Percentiles rank a stretch among this genome's conserved stretches.
Evolutionary conservation across 371 early-diverging fungal genomes (phyloP).

Genomic region (Circinella umbellata): DNA sequence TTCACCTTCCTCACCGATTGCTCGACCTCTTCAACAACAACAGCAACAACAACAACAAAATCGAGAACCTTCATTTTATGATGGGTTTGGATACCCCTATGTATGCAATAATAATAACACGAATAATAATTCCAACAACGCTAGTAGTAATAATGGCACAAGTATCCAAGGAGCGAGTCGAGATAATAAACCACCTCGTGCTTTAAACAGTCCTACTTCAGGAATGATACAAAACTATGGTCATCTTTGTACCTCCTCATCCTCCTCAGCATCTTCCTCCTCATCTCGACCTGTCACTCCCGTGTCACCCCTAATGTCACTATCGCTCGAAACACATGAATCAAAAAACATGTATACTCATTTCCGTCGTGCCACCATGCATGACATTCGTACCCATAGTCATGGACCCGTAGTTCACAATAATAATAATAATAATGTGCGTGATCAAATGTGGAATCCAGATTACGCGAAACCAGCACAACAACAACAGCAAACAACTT

Average conservation of each 20-base stretch:
- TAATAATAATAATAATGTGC: background rate
- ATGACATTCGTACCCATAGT: background rate
- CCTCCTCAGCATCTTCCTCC: slow-evolving; percentile 14
- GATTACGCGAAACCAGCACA: background rate
- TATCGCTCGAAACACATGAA: slow-evolving; percentile 5
- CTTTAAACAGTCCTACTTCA: slow-evolving; percentile 16
- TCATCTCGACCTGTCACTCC: slow-evolving; percentile 20
- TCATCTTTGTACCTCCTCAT: slow-evolving; percentile 18
- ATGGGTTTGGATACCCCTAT: slow-evolving; percentile 14
- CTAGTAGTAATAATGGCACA: background rate
- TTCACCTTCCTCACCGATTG: slow-evolving; percentile 15
- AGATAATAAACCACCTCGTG: slow-evolving; percentile 11
- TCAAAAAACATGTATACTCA: slow-evolving; percentile 9
- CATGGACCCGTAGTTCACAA: background rate
- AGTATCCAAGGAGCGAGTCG: slow-evolving; percentile 1
- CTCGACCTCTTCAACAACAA: slow-evolving; percentile 13
- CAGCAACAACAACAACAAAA: slow-evolving; percentile 7
- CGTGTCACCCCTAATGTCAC: slow-evolving; percentile 17
- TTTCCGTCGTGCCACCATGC: slow-evolving; percentile 6
- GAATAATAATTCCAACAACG: background rate
- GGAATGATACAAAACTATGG: slow-evolving; percentile 14
- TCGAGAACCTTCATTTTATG: slow-evolving; percentile 3
- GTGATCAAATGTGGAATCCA: slow-evolving; percentile 3
- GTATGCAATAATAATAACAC: background rate
- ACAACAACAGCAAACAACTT: no score